A percentile compares a stretch with the other conserved stretches of the same genome.
Conservation (phyloP, 75 land plant species). For the Selaginella tamariscina region DNA sequence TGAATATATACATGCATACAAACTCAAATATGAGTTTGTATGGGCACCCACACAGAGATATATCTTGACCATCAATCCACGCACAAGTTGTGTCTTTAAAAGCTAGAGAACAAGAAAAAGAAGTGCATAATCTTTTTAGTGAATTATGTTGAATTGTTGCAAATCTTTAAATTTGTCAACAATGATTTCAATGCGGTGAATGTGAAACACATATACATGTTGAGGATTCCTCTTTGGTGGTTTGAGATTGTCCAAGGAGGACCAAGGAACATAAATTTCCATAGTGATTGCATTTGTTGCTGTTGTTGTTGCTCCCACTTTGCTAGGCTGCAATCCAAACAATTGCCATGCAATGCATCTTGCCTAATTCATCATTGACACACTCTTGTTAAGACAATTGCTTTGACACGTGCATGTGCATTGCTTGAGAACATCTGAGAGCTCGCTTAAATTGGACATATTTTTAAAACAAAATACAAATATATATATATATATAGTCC, state of each 20-base stretch:
- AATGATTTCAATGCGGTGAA: constrained; percentile 25
- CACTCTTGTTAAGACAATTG: too few species aligned
- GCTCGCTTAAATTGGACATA: too few species aligned
- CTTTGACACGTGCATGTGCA: too few species aligned
- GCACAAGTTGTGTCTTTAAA: constrained; percentile 32
- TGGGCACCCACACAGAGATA: too few species aligned
- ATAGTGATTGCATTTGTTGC: constrained; percentile 8
- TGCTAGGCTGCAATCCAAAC: background rate
- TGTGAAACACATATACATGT: constrained; percentile 20
- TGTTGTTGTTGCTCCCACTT: background rate
- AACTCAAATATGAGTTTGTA: too few species aligned
- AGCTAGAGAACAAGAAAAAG: constrained; percentile 23
- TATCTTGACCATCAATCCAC: constrained; percentile 44
- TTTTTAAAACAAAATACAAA: too few species aligned
- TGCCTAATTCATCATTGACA: background rate
- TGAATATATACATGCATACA: too few species aligned
- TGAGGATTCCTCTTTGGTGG: constrained; percentile 19
- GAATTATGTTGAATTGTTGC: too few species aligned
- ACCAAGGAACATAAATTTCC: constrained; percentile 18
- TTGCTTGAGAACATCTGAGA: too few species aligned
- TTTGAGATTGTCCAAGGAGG: constrained; percentile 13
- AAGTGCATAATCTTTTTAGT: too few species aligned
- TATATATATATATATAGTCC: too few species aligned
- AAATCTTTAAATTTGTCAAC: constrained; percentile 24
- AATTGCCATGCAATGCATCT: background rate